Conservation (phyloP, 345 rosid species). For the Bruguiera sexangula region DNA sequence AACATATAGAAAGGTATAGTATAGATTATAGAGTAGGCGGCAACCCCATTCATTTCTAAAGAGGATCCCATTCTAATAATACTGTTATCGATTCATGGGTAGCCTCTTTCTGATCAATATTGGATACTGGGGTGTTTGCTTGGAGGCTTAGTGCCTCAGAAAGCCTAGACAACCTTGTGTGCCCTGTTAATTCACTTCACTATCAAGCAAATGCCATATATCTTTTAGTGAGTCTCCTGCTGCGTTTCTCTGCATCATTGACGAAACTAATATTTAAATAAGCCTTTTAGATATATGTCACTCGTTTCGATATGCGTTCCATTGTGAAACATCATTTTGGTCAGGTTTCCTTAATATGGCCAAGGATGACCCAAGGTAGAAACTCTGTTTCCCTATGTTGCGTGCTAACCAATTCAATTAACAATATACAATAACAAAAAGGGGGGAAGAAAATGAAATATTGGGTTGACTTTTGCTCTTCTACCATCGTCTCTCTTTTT, state of each 20-base stretch:
- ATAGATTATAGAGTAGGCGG: background rate
- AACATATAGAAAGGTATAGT: background rate
- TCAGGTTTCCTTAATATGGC: background rate
- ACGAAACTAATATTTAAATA: constrained; percentile 22
- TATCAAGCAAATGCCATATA: constrained; percentile 30
- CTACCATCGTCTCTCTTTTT: background rate
- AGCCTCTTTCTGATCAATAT: constrained; percentile 10
- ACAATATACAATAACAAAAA: background rate
- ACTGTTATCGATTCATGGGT: constrained; percentile 15
- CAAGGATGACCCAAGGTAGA: background rate
- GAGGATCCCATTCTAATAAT: background rate
- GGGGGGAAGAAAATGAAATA: background rate
- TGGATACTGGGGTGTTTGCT: background rate
- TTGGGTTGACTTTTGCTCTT: no score
- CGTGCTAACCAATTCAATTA: no score
- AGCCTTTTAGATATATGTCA: background rate
- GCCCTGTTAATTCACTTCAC: constrained; percentile 27
- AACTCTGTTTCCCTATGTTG: background rate
- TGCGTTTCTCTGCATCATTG: constrained; percentile 23
- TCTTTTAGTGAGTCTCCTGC: constrained; percentile 33
- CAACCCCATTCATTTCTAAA: background rate
- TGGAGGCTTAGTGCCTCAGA: constrained; percentile 36
- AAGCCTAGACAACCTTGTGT: constrained; percentile 41
- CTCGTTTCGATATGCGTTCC: background rate
- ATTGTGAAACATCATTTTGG: constrained; percentile 1